phyloP scores from a whole-genome alignment of 306 rosid genomes.

The Geum urbanum region DNA sequence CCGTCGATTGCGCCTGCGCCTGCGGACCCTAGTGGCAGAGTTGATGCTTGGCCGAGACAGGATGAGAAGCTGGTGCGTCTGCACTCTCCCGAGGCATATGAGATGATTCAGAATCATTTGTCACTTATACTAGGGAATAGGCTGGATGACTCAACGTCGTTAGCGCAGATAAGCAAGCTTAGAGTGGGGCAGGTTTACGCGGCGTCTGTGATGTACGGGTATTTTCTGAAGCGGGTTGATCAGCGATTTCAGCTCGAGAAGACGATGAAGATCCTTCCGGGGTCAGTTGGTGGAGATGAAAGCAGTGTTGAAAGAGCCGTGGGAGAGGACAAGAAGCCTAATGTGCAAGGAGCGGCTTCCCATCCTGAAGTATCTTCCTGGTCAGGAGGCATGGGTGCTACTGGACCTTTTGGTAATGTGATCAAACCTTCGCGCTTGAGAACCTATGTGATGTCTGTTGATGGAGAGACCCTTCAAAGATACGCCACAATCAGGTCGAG shows the following conservation, averaged over 20 bases:
- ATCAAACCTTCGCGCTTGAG: conserved; percentile 58
- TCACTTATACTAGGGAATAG: conserved; percentile 72
- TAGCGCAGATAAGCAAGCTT: conserved; percentile 77
- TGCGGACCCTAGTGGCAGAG: conserved; percentile 46
- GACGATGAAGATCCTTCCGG: conserved; percentile 75
- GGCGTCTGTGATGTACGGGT: conserved; percentile 88
- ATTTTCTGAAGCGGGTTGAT: conserved; percentile 85
- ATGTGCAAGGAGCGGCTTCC: conserved; percentile 29
- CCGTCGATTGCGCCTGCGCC: conserved; percentile 47
- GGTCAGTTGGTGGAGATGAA: conserved; percentile 35
- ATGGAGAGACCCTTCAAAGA: conserved; percentile 82
- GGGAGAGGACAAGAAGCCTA: conserved; percentile 32
- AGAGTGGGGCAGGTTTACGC: conserved; percentile 93
- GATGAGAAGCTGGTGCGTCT: conserved; percentile 64
- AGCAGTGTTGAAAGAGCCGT: conserved; percentile 29
- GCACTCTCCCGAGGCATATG: conserved; percentile 79
- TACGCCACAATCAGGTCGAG: conserved; percentile 83
- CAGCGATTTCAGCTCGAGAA: conserved; percentile 95
- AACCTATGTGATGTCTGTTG: conserved; percentile 82
- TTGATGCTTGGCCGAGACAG: conserved; percentile 69
- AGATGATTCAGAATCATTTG: conserved; percentile 83
- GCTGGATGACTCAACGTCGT: conserved; percentile 51
- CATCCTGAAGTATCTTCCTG: conserved; percentile 62
- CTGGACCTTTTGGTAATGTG: conserved; percentile 35
- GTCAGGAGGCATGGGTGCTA: conserved; percentile 39